phyloP scores from a whole-genome alignment of 78 protist genomes.

The Planoprotostelium fungivorum region DNA sequence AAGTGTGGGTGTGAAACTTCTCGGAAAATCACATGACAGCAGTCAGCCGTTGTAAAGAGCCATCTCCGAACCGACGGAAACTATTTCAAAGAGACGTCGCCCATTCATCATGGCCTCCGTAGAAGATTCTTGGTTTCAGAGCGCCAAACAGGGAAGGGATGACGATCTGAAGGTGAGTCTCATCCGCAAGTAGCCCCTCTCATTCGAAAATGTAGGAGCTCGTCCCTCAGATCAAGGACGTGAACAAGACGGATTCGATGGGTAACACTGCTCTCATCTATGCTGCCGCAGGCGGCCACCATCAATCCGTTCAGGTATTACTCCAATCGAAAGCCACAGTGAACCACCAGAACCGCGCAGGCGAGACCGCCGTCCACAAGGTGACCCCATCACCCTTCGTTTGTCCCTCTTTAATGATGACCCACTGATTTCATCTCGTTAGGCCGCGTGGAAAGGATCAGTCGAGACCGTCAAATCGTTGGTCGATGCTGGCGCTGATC shows the following conservation, averaged over 20 bases:
- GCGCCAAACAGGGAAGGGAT: neutral
- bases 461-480: neutral
- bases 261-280: constrained; percentile 50
- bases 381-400: neutral
- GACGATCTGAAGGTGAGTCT: neutral
- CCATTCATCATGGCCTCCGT: neutral
- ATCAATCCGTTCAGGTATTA: constrained; percentile 10
- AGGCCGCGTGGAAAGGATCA: neutral
- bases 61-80: too few relatives aligned
- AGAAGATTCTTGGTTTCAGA: neutral
- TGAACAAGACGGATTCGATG: constrained; percentile 19
- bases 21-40: too few relatives aligned
- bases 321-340: constrained; percentile 28
- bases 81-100: too few relatives aligned
- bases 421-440: neutral
- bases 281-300: constrained; percentile 55
- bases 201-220: neutral
- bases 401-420: too few relatives aligned
- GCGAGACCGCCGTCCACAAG: constrained; percentile 51
- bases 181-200: neutral
- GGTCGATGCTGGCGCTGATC: neutral
- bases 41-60: too few relatives aligned
- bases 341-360: constrained; percentile 22
- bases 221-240: neutral
- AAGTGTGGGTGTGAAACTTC: too few relatives aligned